Conservation (phyloP, 768 basidiomycete species). For the Serendipita sp. region DNA sequence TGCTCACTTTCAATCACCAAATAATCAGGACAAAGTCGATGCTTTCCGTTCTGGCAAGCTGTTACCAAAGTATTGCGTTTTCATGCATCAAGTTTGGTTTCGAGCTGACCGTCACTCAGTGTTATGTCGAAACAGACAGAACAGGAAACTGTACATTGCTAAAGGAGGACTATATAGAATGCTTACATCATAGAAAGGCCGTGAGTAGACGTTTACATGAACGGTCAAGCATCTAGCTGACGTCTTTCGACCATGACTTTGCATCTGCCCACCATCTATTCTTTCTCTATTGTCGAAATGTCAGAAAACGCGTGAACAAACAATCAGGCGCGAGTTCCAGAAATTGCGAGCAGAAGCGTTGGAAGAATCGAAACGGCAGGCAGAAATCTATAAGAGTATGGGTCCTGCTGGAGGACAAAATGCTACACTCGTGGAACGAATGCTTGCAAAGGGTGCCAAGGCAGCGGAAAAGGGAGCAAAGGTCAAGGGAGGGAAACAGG, state of each 20-base stretch:
- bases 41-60: slow-evolving; percentile 88
- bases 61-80: slow-evolving; percentile 43
- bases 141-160: slow-evolving; percentile 57
- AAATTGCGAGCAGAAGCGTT: not conserved
- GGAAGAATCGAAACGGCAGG: not conserved
- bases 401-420: not conserved
- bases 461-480: not conserved
- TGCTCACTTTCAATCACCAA: not conserved
- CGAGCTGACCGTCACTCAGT: slow-evolving; percentile 29
- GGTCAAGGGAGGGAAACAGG: not conserved
- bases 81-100: not conserved
- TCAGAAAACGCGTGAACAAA: not conserved
- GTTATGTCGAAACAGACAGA: slow-evolving; percentile 66
- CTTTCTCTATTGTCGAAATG: not conserved
- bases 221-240: not conserved
- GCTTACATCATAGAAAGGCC: slow-evolving; percentile 79
- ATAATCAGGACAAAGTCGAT: slow-evolving; percentile 57
- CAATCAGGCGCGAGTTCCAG: not conserved
- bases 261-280: not conserved
- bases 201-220: slow-evolving; percentile 29
- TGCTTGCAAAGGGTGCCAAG: not conserved
- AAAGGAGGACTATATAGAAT: slow-evolving; percentile 81
- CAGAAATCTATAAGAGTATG: not conserved
- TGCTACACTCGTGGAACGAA: not conserved
- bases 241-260: not conserved